Conservation (phyloP, 2,329 filamentous ascomycete species). For the Aschersonia sp. region DNA sequence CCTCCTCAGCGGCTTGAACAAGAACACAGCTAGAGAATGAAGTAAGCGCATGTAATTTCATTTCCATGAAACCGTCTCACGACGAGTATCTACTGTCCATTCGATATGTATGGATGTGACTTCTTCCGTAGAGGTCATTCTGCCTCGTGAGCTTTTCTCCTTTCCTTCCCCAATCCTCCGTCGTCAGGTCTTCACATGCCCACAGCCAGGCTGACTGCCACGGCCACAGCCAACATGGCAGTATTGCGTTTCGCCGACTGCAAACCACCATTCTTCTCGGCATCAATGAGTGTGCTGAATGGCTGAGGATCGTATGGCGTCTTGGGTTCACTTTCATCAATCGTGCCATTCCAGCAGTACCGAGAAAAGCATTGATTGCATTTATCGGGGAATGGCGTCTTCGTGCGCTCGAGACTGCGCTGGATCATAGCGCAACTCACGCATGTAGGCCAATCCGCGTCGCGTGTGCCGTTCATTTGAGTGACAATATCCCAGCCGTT, state of each 20-base stretch:
- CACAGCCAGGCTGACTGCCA: not conserved
- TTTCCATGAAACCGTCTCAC: too few species aligned
- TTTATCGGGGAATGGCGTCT: slow-evolving; percentile 49
- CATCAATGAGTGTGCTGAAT: not conserved
- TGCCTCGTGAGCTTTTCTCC: too few species aligned
- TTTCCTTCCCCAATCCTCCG: too few species aligned
- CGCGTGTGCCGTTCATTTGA: slow-evolving; percentile 63
- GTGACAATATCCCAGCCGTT: slow-evolving; percentile 85
- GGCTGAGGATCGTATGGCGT: not conserved
- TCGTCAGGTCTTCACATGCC: too few species aligned
- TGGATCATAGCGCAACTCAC: slow-evolving; percentile 77
- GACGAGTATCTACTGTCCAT: too few species aligned
- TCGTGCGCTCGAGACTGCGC: slow-evolving; percentile 59
- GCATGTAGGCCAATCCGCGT: slow-evolving; percentile 65
- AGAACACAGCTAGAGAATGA: too few species aligned
- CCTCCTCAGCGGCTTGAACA: not conserved
- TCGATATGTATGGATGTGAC: too few species aligned
- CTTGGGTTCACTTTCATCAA: slow-evolving; percentile 11
- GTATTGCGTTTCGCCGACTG: not conserved
- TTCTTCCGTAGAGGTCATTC: too few species aligned
- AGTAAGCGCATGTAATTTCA: too few species aligned
- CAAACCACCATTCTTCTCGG: not conserved
- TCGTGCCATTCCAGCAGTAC: slow-evolving; percentile 88
- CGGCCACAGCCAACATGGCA: not conserved
- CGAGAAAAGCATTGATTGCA: slow-evolving; percentile 63